A percentile compares a stretch with the other conserved stretches of the same genome.
These are phyloP conservation scores for Tolypocladium guangdongense DNA, from an alignment of 2,329 filamentous ascomycete species.

Conservation along the genomic window DNA sequence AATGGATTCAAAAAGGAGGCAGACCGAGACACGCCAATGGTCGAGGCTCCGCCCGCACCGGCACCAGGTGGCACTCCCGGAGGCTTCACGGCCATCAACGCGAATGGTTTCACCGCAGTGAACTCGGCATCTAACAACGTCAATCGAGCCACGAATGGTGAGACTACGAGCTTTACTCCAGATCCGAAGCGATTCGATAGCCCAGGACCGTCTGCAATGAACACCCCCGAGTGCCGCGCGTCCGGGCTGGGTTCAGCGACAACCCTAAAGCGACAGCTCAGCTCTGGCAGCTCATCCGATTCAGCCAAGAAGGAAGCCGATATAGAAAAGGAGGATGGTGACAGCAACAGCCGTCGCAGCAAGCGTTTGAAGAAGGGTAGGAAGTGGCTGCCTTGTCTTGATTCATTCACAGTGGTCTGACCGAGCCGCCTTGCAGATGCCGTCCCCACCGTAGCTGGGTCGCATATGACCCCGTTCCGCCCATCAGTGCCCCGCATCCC, in stretches of 20 bases:
- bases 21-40: conserved; percentile 37
- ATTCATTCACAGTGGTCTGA: conserved; percentile 7
- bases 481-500: conserved; percentile 61
- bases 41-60: conserved; percentile 30
- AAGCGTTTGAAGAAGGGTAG: conserved; percentile 73
- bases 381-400: conserved; percentile 3
- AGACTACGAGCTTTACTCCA: conserved; percentile 48
- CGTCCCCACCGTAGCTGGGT: conserved; percentile 81
- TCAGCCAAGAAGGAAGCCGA: conserved; percentile 35
- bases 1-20: conserved; percentile 32
- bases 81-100: conserved; percentile 50
- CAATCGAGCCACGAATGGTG: conserved; percentile 38
- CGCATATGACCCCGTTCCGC: conserved; percentile 90
- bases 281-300: conserved; percentile 40
- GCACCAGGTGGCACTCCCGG: conserved; percentile 33
- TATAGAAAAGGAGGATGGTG: conserved; percentile 45
- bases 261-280: conserved; percentile 68
- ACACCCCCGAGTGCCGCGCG: conserved; percentile 53
- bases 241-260: conserved; percentile 43
- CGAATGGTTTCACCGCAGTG: conserved; percentile 61
- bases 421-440: conserved; percentile 27
- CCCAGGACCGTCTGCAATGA: conserved; percentile 51
- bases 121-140: conserved; percentile 60
- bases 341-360: conserved; percentile 66
- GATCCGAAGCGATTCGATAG: conserved; percentile 50